These are phyloP conservation scores for Ochetophila trinervis DNA, from an alignment of 306 rosid genomes.

Conservation along the genomic window DNA sequence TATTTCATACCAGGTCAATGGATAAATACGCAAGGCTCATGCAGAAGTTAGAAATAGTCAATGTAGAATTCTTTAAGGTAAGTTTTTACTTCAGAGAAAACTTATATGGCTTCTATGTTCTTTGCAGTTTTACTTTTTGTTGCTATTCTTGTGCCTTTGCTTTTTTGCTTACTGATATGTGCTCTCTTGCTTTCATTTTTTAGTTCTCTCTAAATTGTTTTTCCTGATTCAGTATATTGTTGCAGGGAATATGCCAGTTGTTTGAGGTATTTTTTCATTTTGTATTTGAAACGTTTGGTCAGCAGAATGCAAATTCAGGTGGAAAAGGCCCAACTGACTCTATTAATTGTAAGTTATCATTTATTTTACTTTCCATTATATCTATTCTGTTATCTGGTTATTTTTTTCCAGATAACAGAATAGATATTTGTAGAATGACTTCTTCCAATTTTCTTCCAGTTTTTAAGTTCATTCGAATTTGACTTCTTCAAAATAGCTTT, in stretches of 20 bases:
- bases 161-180: slow-evolving; percentile 18
- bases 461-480: too few species aligned
- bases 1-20: slow-evolving; percentile 66
- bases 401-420: too few species aligned
- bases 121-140: too few species aligned
- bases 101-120: slow-evolving; percentile 2
- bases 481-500: too few species aligned
- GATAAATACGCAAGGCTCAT: slow-evolving; percentile 98
- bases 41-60: slow-evolving; percentile 84
- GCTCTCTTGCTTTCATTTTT: slow-evolving; percentile 1
- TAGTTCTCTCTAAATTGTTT: slow-evolving; percentile 29
- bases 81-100: slow-evolving; percentile 22
- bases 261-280: slow-evolving; percentile 75
- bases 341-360: slow-evolving; percentile 60
- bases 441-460: too few species aligned
- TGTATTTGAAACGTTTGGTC: slow-evolving; percentile 83
- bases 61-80: slow-evolving; percentile 92
- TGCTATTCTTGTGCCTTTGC: not conserved
- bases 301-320: slow-evolving; percentile 55
- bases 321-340: slow-evolving; percentile 64
- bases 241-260: slow-evolving; percentile 97
- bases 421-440: too few species aligned
- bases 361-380: not conserved
- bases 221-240: slow-evolving; percentile 61
- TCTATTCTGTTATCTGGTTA: slow-evolving; percentile 1